Evolutionary conservation across 1,139 yeast species (phyloP), one percentile per base, ranked within the genome.

Genomic region (Pneumocystis jirovecii): DNA sequence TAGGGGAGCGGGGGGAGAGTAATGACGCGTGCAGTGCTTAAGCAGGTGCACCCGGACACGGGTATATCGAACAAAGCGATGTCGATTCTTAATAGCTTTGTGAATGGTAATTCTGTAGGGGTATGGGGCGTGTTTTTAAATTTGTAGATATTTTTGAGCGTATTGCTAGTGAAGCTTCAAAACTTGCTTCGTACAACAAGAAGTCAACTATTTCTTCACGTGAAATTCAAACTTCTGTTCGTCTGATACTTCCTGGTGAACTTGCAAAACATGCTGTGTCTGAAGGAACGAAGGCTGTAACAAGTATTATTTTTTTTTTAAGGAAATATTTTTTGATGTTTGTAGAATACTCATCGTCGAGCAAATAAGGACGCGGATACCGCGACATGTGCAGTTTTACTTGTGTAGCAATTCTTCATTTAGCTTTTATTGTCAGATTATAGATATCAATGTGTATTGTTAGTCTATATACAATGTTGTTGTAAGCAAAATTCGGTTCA

Each of bases 271-370:
- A 91, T 81, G 97, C 97, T 75, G 96, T 90, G 75, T 88, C 96
- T 74, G 97, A 91, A 82, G 97, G 97, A 85, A 91, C 97, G 75
- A 90, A 97, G 87, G 96, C 98, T 80, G 97, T 93, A 75, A 91
- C 97, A 80, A 93, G 57, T 50, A 25, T n/a, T 21, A 21, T n/a
- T 7, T 45, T 45, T 19, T 45, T 45, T 12, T 45, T n/a, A n/a
- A 5, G 34, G 34, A 5, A 5, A 5, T 31, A 5, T 50, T 25
- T 25, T 17, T 8, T 40, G n/a, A n/a, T n/a, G n/a, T n/a, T n/a
- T n/a, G 12, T 25, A 50, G 57, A 50, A 12, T 50, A 50, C 21
- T 50, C 57, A 7, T 50, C 57, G 21, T 50, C 57, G 21, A 50
- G 57, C 34, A 50, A 50, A 15, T 50, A 50, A 12, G 21, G n/a